Evolutionary conservation across 805 yeast species (phyloP).

Genomic region (Candida awuae): DNA sequence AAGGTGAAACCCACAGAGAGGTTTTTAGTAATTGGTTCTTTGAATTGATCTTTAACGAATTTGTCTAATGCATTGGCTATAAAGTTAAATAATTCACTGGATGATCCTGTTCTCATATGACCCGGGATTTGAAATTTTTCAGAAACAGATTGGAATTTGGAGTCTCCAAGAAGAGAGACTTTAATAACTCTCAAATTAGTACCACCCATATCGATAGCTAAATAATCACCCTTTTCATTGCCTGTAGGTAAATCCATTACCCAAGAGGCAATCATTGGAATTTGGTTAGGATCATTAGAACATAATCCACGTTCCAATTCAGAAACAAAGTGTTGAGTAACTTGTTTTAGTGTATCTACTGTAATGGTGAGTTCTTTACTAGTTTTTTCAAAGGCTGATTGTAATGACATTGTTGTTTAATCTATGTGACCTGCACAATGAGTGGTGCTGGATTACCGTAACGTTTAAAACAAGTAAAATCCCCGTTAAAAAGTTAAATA

Average conservation of each 20-base stretch:
- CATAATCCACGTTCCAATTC: conserved; percentile 81
- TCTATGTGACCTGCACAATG: too few relatives aligned
- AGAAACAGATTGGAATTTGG: conserved; percentile 79
- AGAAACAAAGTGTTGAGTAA: conserved; percentile 65
- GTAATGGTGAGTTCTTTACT: conserved; percentile 59
- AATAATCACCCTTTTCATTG: conserved; percentile 75
- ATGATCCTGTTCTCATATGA: conserved; percentile 65
- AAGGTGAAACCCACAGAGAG: conserved; percentile 91
- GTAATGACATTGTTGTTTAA: conserved; percentile 11
- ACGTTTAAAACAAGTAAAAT: neutral
- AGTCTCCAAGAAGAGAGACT: conserved; percentile 74
- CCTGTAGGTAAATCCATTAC: conserved; percentile 93
- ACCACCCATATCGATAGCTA: conserved; percentile 96
- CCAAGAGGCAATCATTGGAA: conserved; percentile 98
- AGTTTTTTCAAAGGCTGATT: conserved; percentile 36
- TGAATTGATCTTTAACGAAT: conserved; percentile 51
- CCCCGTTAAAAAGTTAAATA: too few relatives aligned
- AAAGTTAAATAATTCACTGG: conserved; percentile 76
- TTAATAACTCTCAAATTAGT: conserved; percentile 91
- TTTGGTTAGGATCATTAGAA: conserved; percentile 61
- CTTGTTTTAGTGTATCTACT: conserved; percentile 48
- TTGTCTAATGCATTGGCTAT: conserved; percentile 73
- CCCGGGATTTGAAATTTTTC: conserved; percentile 78
- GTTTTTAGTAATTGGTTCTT: conserved; percentile 51
- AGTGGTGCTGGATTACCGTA: too few relatives aligned